Evolutionary conservation across 768 basidiomycete genomes (phyloP), one percentile per base, ranked within the genome.

Genomic region (Paxillus ammoniavirescens): DNA sequence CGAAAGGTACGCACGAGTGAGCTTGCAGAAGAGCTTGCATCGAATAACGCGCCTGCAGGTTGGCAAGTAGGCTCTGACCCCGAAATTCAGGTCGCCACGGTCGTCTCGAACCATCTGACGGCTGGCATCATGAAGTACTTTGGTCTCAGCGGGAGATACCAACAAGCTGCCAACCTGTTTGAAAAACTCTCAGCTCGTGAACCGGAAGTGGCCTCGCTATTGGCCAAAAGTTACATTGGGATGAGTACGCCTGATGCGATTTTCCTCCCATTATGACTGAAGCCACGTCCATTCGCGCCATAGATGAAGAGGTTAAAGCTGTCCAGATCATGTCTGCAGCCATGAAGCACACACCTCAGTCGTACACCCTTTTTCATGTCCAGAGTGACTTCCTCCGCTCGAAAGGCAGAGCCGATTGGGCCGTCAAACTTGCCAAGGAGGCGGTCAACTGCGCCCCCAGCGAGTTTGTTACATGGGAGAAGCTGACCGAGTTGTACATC

Each of bases 61-160:
- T 98, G 97, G 97, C 95, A 97, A 66, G 90, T 98, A 8, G 97
- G 96, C 2, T 97, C 94, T 0, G 97, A 98, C 59, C 97, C 97
- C 0, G 97, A 99, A 71, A 96, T 98, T 21, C 97, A 99, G 67
- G 96, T 99, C 13, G 97, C 97, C 1, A 96, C 94, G 3, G 79
- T 93, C 28, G 93, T 97, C 5, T 95, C 94, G 21, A 99, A 99
- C 67, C 97, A 98, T 67, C 80, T 99, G 21, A 95, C 93, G 0
- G 88, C 93, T 10, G 96, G 91, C 0, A 82, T 98, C 60, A 82
- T 98, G 77, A 98, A 98, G 67, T 98, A 98, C 71, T 98, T 99
- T 62, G 91, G 94, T 2, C 91, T 94, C 64, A 87, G 91, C 49
- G 94, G 87, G 49, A 79, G 96, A 51, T 91, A 80, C 62, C 88